Evolutionary conservation across 148 eudicot genomes (phyloP).

Genomic region (Polygonum maritimum): DNA sequence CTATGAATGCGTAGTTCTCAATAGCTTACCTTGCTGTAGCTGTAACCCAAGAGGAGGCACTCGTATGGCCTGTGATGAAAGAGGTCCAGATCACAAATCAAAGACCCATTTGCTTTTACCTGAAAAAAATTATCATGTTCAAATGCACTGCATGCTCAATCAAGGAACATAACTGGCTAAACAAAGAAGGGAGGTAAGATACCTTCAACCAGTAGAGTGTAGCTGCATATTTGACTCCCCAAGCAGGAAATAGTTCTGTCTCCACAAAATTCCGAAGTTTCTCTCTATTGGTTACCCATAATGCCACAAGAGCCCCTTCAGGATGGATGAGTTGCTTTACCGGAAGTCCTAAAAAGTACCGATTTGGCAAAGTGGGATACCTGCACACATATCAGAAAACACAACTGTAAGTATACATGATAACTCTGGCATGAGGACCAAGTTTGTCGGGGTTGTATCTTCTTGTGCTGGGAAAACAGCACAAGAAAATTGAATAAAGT

Average conservation of each 20-base stretch:
- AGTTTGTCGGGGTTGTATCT: background rate
- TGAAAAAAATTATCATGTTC: conserved; percentile 18
- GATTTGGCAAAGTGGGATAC: conserved; percentile 85
- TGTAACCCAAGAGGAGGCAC: conserved; percentile 81
- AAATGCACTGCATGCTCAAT: background rate
- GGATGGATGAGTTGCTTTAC: conserved; percentile 57
- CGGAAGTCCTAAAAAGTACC: conserved; percentile 79
- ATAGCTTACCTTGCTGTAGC: conserved; percentile 29
- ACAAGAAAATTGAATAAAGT: background rate
- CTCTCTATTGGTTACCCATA: conserved; percentile 97
- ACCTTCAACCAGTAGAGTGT: conserved; percentile 91
- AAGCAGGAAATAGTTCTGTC: conserved; percentile 73
- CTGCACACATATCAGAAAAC: conserved; percentile 27
- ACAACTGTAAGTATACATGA: background rate
- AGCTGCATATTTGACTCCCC: conserved; percentile 80
- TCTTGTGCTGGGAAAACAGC: background rate
- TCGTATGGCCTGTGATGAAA: conserved; percentile 97
- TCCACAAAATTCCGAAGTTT: conserved; percentile 73
- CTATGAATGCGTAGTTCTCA: background rate
- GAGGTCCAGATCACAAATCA: conserved; percentile 79
- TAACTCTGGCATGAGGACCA: background rate
- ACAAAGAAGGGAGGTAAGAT: background rate
- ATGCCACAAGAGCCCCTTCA: conserved; percentile 73
- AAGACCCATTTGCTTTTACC: conserved; percentile 75
- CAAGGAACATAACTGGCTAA: background rate